Evolutionary conservation across 2,329 filamentous ascomycete genomes (phyloP).

Genomic region (Teratosphaeria pseudoeucalypti): DNA sequence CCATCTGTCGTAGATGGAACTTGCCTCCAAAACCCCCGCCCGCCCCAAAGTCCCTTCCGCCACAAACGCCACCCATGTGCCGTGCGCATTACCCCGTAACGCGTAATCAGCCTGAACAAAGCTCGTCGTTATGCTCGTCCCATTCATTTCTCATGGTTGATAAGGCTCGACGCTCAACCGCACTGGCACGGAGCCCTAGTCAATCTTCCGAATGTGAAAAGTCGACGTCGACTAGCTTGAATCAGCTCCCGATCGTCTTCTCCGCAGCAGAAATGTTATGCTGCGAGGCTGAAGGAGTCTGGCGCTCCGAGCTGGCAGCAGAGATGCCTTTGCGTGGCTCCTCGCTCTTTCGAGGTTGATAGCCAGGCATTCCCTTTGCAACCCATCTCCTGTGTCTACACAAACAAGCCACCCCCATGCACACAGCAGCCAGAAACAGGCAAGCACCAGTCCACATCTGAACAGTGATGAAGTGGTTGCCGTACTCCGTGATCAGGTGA

Average conservation of each 20-base stretch:
- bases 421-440: conserved; percentile 31
- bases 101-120: background rate
- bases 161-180: background rate
- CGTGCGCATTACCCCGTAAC: background rate
- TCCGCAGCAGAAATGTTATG: background rate
- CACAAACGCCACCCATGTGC: background rate
- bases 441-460: conserved; percentile 38
- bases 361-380: background rate
- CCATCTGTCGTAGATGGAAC: background rate
- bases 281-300: background rate
- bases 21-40: background rate
- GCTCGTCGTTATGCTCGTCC: background rate
- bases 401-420: conserved; percentile 28
- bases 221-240: background rate
- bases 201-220: background rate
- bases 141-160: background rate
- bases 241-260: background rate
- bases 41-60: background rate
- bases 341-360: background rate
- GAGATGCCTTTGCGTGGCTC: background rate
- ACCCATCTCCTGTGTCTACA: conserved; percentile 1
- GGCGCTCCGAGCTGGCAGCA: background rate
- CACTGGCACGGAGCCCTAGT: background rate
- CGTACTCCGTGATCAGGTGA: conserved; percentile 32
- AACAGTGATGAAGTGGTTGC: conserved; percentile 32